A percentile compares a stretch with the other conserved stretches of the same genome.
phyloP scores from a whole-genome alignment of 352 stramenopile genomes.

The Globisporangium cystogenes region DNA sequence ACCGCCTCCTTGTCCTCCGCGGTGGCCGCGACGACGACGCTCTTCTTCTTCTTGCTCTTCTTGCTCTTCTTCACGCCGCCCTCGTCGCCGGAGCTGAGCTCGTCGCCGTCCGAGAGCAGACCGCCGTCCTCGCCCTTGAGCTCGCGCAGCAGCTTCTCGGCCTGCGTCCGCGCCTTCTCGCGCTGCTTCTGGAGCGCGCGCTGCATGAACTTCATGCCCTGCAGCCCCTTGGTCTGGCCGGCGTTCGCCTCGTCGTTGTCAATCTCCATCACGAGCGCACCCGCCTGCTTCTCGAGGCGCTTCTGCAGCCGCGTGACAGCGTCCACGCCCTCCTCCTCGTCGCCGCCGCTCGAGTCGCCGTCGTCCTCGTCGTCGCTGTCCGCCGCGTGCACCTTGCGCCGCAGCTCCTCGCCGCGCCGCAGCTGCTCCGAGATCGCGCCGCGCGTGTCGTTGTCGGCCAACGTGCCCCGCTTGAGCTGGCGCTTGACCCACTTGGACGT shows the following conservation, averaged over 20 bases:
- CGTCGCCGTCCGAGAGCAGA: constrained; percentile 55
- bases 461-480: constrained; percentile 89
- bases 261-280: constrained; percentile 72
- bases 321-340: constrained; percentile 33
- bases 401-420: constrained; percentile 90
- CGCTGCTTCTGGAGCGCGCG: constrained; percentile 94
- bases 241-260: constrained; percentile 43
- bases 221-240: constrained; percentile 75
- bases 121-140: constrained; percentile 77
- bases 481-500: constrained; percentile 97
- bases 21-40: constrained; percentile 36
- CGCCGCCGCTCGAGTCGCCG: constrained; percentile 39
- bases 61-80: constrained; percentile 14
- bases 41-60: constrained; percentile 25
- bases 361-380: constrained; percentile 62
- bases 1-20: constrained; percentile 48
- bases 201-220: constrained; percentile 99
- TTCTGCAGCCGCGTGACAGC: constrained; percentile 54
- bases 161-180: constrained; percentile 89
- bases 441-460: constrained; percentile 90
- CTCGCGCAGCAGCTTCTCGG: constrained; percentile 91
- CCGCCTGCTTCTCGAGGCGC: constrained; percentile 63
- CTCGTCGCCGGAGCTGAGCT: constrained; percentile 42
- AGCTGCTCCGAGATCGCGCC: constrained; percentile 87
- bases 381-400: constrained; percentile 88